These are phyloP conservation scores for Sporobolus alterniflorus DNA, from an alignment of 202 grass and related monocot genomes.

Conservation along the genomic window DNA sequence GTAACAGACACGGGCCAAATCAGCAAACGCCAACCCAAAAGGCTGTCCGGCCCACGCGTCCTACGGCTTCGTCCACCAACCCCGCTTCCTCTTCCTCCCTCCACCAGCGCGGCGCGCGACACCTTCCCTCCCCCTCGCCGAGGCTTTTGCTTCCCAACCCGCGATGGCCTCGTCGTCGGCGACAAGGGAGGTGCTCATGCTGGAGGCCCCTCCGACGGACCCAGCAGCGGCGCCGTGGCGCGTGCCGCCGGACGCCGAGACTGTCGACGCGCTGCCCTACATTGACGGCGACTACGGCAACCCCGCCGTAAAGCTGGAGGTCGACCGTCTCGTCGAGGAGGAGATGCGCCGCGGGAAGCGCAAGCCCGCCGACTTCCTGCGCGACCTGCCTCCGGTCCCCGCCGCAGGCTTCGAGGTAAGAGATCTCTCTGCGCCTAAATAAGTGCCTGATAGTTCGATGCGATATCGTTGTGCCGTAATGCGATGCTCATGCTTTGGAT, in stretches of 20 bases:
- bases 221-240: constrained; percentile 45
- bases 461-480: background rate
- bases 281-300: constrained; percentile 97
- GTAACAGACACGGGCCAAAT: background rate
- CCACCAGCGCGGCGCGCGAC: constrained; percentile 15
- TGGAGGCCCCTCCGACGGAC: constrained; percentile 74
- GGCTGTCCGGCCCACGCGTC: background rate
- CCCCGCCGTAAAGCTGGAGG: constrained; percentile 76
- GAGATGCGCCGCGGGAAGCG: constrained; percentile 80
- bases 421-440: background rate
- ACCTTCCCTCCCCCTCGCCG: background rate
- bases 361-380: constrained; percentile 96
- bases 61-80: background rate
- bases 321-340: constrained; percentile 88
- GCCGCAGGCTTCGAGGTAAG: constrained; percentile 65
- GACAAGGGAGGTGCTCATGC: constrained; percentile 80
- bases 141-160: background rate
- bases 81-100: background rate
- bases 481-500: background rate
- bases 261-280: constrained; percentile 92
- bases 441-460: background rate
- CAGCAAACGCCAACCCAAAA: background rate
- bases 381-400: constrained; percentile 79
- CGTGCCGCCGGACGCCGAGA: constrained; percentile 65
- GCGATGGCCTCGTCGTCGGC: constrained; percentile 49